phyloP scores from a whole-genome alignment of 768 basidiomycete species.

The Galerina marginata region DNA sequence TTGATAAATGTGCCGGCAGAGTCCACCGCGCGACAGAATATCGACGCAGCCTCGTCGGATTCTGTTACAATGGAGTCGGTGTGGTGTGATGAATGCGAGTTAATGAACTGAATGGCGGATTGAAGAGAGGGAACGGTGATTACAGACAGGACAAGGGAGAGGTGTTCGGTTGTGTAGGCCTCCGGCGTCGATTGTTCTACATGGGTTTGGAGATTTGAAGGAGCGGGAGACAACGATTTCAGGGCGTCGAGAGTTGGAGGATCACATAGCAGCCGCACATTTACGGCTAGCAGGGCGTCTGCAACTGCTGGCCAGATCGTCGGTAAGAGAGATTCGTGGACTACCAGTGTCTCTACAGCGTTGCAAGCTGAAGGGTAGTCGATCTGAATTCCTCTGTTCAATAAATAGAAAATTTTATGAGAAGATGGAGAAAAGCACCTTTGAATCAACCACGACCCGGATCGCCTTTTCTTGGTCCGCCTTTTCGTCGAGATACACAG shows the following conservation, averaged over 20 bases:
- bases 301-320: conserved; percentile 87
- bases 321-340: conserved; percentile 74
- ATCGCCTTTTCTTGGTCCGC: conserved; percentile 83
- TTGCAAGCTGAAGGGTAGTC: conserved; percentile 98
- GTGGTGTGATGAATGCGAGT: conserved; percentile 92
- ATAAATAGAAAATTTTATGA: not conserved
- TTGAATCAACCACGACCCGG: conserved; percentile 86
- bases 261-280: conserved; percentile 86
- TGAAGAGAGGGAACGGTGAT: conserved; percentile 71
- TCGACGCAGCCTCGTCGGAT: conserved; percentile 60
- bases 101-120: conserved; percentile 87
- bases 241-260: conserved; percentile 63
- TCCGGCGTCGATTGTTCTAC: conserved; percentile 58
- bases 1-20: conserved; percentile 94
- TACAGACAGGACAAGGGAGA: conserved; percentile 85
- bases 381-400: conserved; percentile 52
- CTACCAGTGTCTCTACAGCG: conserved; percentile 84
- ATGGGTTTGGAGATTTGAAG: conserved; percentile 48
- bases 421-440: conserved; percentile 52
- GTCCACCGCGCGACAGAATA: conserved; percentile 88
- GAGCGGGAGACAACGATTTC: conserved; percentile 36
- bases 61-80: conserved; percentile 95
- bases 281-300: conserved; percentile 64
- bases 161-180: conserved; percentile 88
- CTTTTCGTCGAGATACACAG: conserved; percentile 84